Evolutionary conservation across 805 yeast genomes (phyloP).

Genomic region (Barnettozyma vustinii): DNA sequence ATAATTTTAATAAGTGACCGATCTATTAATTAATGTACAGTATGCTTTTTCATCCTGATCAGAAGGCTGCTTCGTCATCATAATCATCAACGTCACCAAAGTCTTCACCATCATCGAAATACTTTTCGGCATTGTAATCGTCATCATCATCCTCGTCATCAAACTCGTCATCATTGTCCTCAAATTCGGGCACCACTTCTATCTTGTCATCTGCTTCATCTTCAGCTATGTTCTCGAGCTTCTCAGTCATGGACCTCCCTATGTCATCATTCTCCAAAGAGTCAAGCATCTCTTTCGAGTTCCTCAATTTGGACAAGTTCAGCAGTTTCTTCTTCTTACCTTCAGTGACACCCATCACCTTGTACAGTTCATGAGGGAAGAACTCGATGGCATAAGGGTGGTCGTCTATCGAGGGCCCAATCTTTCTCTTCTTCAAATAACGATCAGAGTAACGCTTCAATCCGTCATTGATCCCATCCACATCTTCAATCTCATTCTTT

Average conservation of each 20-base stretch:
- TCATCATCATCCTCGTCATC: conserved; percentile 25
- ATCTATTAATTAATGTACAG: background rate
- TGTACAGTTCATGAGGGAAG: conserved; percentile 74
- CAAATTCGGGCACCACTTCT: conserved; percentile 51
- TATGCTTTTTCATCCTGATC: conserved; percentile 8
- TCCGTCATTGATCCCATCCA: conserved; percentile 53
- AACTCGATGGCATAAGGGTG: conserved; percentile 68
- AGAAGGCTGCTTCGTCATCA: conserved; percentile 59
- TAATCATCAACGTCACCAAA: conserved; percentile 36
- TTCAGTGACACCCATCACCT: conserved; percentile 60
- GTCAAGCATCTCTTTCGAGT: conserved; percentile 20
- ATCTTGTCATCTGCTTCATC: conserved; percentile 30
- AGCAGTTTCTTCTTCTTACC: conserved; percentile 46
- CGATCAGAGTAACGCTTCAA: conserved; percentile 78
- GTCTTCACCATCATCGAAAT: conserved; percentile 57
- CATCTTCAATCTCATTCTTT: conserved; percentile 27
- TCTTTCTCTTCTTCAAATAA: conserved; percentile 63
- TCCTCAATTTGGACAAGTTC: conserved; percentile 33
- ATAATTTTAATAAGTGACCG: background rate
- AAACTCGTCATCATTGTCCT: conserved; percentile 50
- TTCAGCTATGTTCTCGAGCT: conserved; percentile 43
- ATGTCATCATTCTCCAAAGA: conserved; percentile 23
- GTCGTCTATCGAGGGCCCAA: conserved; percentile 68
- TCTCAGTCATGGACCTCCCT: conserved; percentile 38
- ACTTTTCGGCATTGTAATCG: conserved; percentile 46